Percentiles rank a stretch among this genome's conserved stretches.
Evolutionary conservation across 2,329 filamentous ascomycete species (phyloP).

Genomic region (Cordyceps militaris): DNA sequence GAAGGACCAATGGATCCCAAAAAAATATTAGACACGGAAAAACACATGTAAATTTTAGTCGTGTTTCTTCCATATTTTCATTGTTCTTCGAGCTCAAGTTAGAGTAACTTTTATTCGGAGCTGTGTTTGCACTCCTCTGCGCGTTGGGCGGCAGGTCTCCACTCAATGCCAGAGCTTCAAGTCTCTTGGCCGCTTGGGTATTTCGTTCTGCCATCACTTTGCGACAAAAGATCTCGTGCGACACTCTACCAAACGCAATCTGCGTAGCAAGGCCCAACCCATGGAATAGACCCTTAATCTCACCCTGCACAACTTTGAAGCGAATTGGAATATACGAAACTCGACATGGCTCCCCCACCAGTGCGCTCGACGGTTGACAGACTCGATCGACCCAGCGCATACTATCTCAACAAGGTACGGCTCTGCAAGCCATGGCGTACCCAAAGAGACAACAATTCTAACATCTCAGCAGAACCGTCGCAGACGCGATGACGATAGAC

Average conservation of each 20-base stretch:
- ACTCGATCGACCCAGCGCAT: constrained; percentile 90
- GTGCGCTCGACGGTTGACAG: constrained; percentile 65
- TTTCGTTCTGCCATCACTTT: neutral
- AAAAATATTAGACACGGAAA: neutral
- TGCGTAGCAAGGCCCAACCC: too few relatives aligned
- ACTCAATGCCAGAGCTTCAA: constrained; percentile 9
- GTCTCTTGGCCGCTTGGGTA: neutral
- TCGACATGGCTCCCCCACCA: constrained; percentile 3
- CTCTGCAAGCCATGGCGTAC: constrained; percentile 16
- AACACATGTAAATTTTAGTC: too few relatives aligned
- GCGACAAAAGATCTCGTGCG: constrained; percentile 2
- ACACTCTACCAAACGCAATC: neutral
- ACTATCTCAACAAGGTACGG: constrained; percentile 74
- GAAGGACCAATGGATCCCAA: neutral
- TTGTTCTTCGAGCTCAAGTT: too few relatives aligned
- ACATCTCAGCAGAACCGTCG: constrained; percentile 58
- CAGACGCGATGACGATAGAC: constrained; percentile 52
- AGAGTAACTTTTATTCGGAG: too few relatives aligned
- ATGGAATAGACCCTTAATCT: neutral
- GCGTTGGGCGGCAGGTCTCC: constrained; percentile 8
- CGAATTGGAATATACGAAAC: neutral
- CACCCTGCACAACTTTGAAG: neutral
- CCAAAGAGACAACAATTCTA: neutral
- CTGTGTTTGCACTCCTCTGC: too few relatives aligned
- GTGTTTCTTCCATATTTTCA: too few relatives aligned